These are phyloP conservation scores for Paspalum vaginatum DNA, from an alignment of 176 grass and related monocot genomes.

Conservation along the genomic window DNA sequence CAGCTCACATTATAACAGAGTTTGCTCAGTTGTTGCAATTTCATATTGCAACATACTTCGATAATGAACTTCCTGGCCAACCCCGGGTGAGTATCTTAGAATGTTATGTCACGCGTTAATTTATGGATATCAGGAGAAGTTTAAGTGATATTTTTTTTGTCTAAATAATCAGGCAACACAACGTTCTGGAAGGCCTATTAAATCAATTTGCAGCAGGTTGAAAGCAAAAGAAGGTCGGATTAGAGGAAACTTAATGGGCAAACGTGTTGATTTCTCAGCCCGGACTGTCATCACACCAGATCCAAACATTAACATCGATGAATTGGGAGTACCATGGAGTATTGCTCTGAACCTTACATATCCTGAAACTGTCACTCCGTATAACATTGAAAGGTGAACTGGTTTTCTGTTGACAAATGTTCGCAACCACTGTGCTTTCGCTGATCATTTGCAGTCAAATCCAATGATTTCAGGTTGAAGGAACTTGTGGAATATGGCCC, in stretches of 20 bases:
- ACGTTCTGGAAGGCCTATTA: slow-evolving; percentile 92
- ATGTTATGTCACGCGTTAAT: background rate
- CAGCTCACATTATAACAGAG: slow-evolving; percentile 96
- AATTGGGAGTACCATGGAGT: slow-evolving; percentile 97
- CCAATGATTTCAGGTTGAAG: slow-evolving; percentile 60
- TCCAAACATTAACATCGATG: slow-evolving; percentile 96
- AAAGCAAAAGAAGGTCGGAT: slow-evolving; percentile 99
- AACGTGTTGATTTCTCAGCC: slow-evolving; percentile 97
- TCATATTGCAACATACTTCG: slow-evolving; percentile 98
- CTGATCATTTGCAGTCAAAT: slow-evolving; percentile 29
- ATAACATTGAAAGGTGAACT: slow-evolving; percentile 91
- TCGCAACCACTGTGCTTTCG: background rate
- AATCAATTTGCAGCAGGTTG: slow-evolving; percentile 96
- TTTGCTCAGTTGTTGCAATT: slow-evolving; percentile 97
- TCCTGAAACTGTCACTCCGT: slow-evolving; percentile 96
- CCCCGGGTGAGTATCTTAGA: slow-evolving; percentile 56
- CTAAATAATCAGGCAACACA: slow-evolving; percentile 76
- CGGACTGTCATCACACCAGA: slow-evolving; percentile 93
- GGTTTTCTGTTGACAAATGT: background rate
- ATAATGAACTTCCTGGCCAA: slow-evolving; percentile 98
- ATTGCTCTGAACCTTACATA: slow-evolving; percentile 97
- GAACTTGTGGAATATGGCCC: slow-evolving; percentile 97
- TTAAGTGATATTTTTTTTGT: slow-evolving; percentile 14
- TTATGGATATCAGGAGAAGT: slow-evolving; percentile 20
- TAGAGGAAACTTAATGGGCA: slow-evolving; percentile 99